Evolutionary conservation across 768 basidiomycete genomes (phyloP), one percentile per base, ranked within the genome.

Genomic region (Lactarius quietus): DNA sequence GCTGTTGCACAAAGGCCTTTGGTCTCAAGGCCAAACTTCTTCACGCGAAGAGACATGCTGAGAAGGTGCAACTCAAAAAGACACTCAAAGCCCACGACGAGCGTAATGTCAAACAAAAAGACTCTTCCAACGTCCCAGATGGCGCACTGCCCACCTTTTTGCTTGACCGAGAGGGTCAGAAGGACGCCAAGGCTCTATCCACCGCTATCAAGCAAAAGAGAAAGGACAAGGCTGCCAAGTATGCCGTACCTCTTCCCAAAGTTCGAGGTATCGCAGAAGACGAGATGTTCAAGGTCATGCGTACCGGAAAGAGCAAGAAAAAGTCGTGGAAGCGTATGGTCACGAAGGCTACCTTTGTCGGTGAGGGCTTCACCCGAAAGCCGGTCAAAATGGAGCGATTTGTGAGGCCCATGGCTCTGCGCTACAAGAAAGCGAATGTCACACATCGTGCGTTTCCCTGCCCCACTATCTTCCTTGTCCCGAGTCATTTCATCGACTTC

Each of bases 261-360:
- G 97, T 99, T 59, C 81, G 96, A 65, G 97, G 97, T 23, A 98
- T 99, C 71, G 95, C 96, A 18, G 97, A 99, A 76, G 97, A 98
- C 72, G 97, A 99, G 82, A 97, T 95, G 91, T 99, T 99, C 83
- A 98, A 95, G 82, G 97, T 99, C 35, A 81, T 99, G 83, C 93
- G 94, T 82, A 95, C 96, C 1, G 97, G 97, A 62, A 98, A 98
- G 81, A 90, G 84, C 74, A 97, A 94, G 79, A 87, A 85, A 73
- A 99, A 98, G 78, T 84, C 91, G 20, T 99, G 97, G 97, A 99
- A 99, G 80, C 86, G 95, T 70, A 98, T 98, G 95, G 92, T 99
- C 66, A 97, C 94, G 62, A 99, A 99, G 78, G 97, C 97, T 36
- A 99, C 97, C 10, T 99, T 98, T 73, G 97, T 99, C 36, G 96